Evolutionary conservation across 805 yeast species (phyloP).

Genomic region (Suhomyces sp.): DNA sequence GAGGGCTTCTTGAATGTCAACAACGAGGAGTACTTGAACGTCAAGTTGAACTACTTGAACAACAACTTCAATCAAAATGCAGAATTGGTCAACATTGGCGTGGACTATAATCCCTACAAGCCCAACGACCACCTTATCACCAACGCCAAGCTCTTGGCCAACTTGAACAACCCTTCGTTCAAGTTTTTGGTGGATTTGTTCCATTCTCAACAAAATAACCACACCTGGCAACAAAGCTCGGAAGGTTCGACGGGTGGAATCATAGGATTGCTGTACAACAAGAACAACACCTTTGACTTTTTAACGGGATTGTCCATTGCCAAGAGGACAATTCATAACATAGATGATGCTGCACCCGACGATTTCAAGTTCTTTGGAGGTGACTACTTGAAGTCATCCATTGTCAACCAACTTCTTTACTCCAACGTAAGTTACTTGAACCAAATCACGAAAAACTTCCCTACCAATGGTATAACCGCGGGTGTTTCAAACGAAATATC

Average conservation of each 20-base stretch:
- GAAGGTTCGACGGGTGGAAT: constrained; percentile 53
- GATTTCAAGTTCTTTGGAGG: constrained; percentile 30
- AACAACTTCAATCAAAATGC: constrained; percentile 50
- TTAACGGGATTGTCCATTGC: constrained; percentile 59
- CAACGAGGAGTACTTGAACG: constrained; percentile 38
- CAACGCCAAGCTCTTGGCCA: constrained; percentile 44
- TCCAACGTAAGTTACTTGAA: constrained; percentile 21
- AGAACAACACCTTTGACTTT: constrained; percentile 23
- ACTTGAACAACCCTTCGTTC: constrained; percentile 45
- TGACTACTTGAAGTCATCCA: constrained; percentile 36
- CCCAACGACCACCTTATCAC: constrained; percentile 46
- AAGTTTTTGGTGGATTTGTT: constrained; percentile 37
- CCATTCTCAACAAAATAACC: constrained; percentile 41
- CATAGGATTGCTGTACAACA: constrained; percentile 48
- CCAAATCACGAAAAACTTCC: constrained; percentile 27
- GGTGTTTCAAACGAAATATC: constrained; percentile 59
- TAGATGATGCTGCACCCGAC: constrained; percentile 53
- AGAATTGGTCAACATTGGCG: constrained; percentile 49
- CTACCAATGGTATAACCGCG: constrained; percentile 54
- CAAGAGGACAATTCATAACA: constrained; percentile 55
- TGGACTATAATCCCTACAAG: constrained; percentile 54
- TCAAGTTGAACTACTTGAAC: constrained; percentile 40
- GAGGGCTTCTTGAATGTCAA: constrained; percentile 36
- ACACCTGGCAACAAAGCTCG: constrained; percentile 53
- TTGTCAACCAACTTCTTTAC: constrained; percentile 27